Evolutionary conservation across 352 stramenopile species (phyloP), one percentile per base, ranked within the genome.

Genomic region (Globisporangium polare): DNA sequence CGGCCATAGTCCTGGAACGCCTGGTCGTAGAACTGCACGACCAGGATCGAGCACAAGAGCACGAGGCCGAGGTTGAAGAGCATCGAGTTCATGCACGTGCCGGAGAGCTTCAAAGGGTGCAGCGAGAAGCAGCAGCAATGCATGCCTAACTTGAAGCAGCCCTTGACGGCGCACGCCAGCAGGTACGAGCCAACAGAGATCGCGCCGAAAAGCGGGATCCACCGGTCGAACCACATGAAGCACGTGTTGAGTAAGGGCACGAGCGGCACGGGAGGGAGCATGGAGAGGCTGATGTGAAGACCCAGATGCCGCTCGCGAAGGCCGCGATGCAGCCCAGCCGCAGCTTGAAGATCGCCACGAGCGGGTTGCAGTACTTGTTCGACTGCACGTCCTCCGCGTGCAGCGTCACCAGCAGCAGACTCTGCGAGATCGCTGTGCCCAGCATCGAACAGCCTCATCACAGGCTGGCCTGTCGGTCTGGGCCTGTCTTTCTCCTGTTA

Each of bases 81-180:
- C 77, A 99, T 97, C 27, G 95, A 98, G 71, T 98, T 98, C 95
- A 99, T 99, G 86, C 98, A 99, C 51, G 97, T 99, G 57, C 81
- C 93, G 62, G 98, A 92, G 7, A 95, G 71, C 70, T 98, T 98
- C 95, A 99, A 99, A 8, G 97, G 97, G 79, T 99, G 96, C 58
- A 99, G 72, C 62, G 83, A 68, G 39, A 87, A 91, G 64, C 83
- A 92, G 63, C 99, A 96, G 75, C 97, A 98, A 15, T 96, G 87
- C 71, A 99, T 88, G 41, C 96, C 96, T 63, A 99, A 98, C 78
- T 99, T 99, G 78, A 99, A 98, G 70, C 94, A 98, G 43, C 97
- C 96, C 69, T 98, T 98, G 29, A 99, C 84, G 2, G 90, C 94
- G 66, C 88, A 97, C 20, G 95, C 87, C 13, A 99, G 80, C 53